phyloP scores from a whole-genome alignment of 2,329 filamentous ascomycete genomes.

The Amylocarpus encephaloides region DNA sequence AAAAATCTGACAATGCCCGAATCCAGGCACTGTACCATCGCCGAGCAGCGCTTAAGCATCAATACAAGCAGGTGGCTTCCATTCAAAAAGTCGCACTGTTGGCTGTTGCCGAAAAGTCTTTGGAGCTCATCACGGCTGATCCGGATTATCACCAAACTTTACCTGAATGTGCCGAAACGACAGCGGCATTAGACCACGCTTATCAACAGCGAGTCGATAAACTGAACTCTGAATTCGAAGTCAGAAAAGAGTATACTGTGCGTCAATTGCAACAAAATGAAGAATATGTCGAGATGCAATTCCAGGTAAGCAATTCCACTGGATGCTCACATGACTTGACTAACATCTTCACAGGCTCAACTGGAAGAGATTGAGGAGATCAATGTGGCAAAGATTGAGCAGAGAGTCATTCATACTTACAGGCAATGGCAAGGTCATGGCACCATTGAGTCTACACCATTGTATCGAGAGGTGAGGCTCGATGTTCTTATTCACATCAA shows the following conservation, averaged over 20 bases:
- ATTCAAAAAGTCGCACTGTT: constrained; percentile 23
- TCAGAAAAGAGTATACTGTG: constrained; percentile 12
- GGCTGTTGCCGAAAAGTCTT: constrained; percentile 25
- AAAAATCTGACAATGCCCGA: constrained; percentile 23
- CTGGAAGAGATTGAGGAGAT: constrained; percentile 19
- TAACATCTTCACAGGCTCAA: constrained; percentile 14
- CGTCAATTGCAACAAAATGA: constrained; percentile 9
- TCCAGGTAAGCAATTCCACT: constrained; percentile 18
- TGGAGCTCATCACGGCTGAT: constrained; percentile 20
- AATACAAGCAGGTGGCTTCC: constrained; percentile 24
- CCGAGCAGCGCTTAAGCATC: constrained; percentile 22
- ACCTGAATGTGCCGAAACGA: constrained; percentile 25
- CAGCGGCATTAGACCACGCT: constrained; percentile 15
- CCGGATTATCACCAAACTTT: constrained; percentile 24
- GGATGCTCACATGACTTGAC: not conserved
- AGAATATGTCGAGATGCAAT: constrained; percentile 15
- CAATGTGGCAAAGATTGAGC: constrained; percentile 15
- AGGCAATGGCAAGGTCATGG: constrained; percentile 6
- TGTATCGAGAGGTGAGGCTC: constrained; percentile 22
- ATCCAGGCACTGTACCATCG: constrained; percentile 28
- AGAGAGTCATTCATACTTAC: constrained; percentile 19
- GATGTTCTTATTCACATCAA: not conserved
- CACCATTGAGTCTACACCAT: constrained; percentile 20
- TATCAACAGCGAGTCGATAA: constrained; percentile 13
- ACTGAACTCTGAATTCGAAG: constrained; percentile 8